Evolutionary conservation across 73 alveolate species (phyloP), one percentile per base, ranked within the genome.

Genomic region (Breviolum minutum): DNA sequence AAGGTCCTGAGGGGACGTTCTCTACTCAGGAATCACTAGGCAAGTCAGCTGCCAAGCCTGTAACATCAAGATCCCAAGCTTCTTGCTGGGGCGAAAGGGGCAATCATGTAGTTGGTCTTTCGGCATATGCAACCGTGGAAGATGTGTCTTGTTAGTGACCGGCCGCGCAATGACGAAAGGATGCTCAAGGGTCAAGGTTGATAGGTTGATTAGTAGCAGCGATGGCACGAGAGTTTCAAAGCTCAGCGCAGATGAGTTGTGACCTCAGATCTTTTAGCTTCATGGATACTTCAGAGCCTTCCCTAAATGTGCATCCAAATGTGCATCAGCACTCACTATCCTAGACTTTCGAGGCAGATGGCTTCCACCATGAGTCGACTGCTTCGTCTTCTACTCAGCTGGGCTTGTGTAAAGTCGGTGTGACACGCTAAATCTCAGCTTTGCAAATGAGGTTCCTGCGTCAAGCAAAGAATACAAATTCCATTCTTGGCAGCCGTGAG

Each of bases 1-100:
- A 90, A 90, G 97, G 97, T 71, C 54, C 97, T 24, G 97, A 90
- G 9, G 97, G 85, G 26, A 90, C 97, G 97, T 90, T 73, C 32
- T 63, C 63, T 32, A 60, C 92, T 83, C 73, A 83, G 92, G 29
- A 40, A 63, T 29, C 63, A 6, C 19, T 30, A 48, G 54, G 54
- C 54, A 40, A 40, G 54, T 40, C 54, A 40, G 54, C 54, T 40
- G 54, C 54, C 3, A 40, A 40, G 54, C 54, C 54, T n/a, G n/a
- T n/a, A 40, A 40, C 54, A 40, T 40, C 54, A 40, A 40, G 54
- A 40, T 40, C 54, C 0, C 54, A 40, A 40, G 54, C 54, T 40
- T 40, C 54, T 40, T 40, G 54, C 54, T 40, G 54, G 54, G 54
- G 54, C 3, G 54, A 40, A 40, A 40, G 54, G 54, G 54, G 3